A percentile compares a stretch with the other conserved stretches of the same genome.
phyloP scores from a whole-genome alignment of 2,329 filamentous ascomycete species.

The Trichoderma asperellum region DNA sequence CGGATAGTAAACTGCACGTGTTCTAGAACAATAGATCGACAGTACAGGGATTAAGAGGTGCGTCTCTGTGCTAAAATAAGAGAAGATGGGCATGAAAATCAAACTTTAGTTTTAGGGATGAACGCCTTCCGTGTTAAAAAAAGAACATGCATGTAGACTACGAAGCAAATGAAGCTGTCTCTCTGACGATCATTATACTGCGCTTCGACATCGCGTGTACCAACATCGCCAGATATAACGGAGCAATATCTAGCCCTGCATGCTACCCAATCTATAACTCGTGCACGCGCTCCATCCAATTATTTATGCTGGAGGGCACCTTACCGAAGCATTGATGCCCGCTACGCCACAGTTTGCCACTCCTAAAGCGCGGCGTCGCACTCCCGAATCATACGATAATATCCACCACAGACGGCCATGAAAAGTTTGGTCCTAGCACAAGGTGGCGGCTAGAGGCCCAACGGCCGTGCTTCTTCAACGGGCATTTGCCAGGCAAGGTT shows the following conservation, averaged over 20 bases:
- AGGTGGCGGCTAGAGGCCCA: slow-evolving; percentile 5
- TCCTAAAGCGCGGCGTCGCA: slow-evolving; percentile 1
- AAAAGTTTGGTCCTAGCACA: neutral
- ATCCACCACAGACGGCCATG: neutral
- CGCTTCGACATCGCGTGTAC: neutral
- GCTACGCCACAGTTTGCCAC: slow-evolving; percentile 24
- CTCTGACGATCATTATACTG: neutral
- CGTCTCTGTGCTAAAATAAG: neutral
- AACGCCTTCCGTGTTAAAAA: neutral
- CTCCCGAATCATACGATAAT: slow-evolving; percentile 17
- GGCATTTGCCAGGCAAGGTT: neutral
- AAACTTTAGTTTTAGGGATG: neutral
- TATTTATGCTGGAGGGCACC: neutral
- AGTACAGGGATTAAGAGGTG: neutral
- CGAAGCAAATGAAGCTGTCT: neutral
- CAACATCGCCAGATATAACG: neutral
- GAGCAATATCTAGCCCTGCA: neutral
- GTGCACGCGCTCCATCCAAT: neutral
- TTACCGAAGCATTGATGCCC: neutral
- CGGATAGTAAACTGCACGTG: neutral
- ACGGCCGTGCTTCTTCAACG: neutral
- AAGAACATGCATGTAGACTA: neutral
- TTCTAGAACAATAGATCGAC: neutral
- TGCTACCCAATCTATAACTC: neutral
- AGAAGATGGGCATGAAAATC: neutral